Conservation (phyloP, 805 yeast genomes). For the Priceomyces haplophilus region DNA sequence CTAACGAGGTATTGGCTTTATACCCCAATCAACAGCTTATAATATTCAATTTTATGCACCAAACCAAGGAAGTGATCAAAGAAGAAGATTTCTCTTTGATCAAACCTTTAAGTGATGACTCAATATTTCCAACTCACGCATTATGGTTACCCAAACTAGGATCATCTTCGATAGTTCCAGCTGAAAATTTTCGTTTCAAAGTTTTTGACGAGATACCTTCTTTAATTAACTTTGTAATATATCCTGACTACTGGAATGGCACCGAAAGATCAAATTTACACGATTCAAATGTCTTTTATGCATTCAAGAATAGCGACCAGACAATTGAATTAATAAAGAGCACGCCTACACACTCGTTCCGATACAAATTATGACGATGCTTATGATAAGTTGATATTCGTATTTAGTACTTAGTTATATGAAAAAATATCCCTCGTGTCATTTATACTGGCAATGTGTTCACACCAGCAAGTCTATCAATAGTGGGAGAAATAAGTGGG, state of each 20-base stretch:
- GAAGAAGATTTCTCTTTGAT: no score
- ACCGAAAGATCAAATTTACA: neutral
- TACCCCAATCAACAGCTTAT: slow-evolving; percentile 1
- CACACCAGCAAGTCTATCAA: slow-evolving; percentile 42
- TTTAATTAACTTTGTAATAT: neutral
- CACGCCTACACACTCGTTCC: neutral
- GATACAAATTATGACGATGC: neutral
- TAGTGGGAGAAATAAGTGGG: slow-evolving; percentile 76
- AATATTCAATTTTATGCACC: neutral
- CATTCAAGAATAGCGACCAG: slow-evolving; percentile 12
- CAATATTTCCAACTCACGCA: neutral
- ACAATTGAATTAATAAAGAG: slow-evolving; percentile 3
- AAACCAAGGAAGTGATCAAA: neutral
- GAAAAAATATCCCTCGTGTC: neutral
- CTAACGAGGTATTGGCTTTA: neutral
- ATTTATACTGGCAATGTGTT: slow-evolving; percentile 38
- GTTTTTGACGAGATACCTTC: no score
- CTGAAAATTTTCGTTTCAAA: neutral
- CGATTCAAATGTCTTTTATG: slow-evolving; percentile 9
- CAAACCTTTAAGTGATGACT: neutral
- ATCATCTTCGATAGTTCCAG: neutral
- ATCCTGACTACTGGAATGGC: neutral
- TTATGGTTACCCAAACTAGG: slow-evolving; percentile 11
- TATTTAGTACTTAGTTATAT: slow-evolving; percentile 1
- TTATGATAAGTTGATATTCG: slow-evolving; percentile 3